phyloP scores from a whole-genome alignment of 2,329 filamentous ascomycete genomes.

The Harringtonia aguacate region DNA sequence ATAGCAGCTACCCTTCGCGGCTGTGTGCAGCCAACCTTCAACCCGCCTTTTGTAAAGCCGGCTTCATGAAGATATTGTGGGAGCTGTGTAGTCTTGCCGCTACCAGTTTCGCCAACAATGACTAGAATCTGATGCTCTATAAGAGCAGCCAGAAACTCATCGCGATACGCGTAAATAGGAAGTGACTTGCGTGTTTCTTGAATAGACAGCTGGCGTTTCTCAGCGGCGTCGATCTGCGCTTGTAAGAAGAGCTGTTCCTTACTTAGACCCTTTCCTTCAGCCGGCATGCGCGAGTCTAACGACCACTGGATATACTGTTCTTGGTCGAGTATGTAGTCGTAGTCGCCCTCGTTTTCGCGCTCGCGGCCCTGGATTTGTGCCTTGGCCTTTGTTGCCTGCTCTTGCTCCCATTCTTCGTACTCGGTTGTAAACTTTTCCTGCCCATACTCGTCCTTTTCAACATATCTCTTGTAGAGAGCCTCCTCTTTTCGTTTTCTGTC shows the following conservation, averaged over 20 bases:
- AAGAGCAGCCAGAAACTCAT: slow-evolving; percentile 80
- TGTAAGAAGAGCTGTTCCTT: slow-evolving; percentile 71
- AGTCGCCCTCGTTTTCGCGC: slow-evolving; percentile 68
- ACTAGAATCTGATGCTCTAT: slow-evolving; percentile 78
- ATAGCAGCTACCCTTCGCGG: slow-evolving; percentile 92
- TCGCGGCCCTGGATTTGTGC: slow-evolving; percentile 70
- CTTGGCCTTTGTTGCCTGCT: slow-evolving; percentile 80
- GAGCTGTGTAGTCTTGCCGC: slow-evolving; percentile 90
- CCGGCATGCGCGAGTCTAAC: slow-evolving; percentile 60
- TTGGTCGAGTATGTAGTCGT: slow-evolving; percentile 89
- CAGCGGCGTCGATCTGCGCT: slow-evolving; percentile 76
- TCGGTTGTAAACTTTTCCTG: slow-evolving; percentile 87
- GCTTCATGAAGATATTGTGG: slow-evolving; percentile 91
- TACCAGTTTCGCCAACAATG: slow-evolving; percentile 89
- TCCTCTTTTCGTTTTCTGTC: slow-evolving; percentile 81
- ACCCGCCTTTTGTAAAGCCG: slow-evolving; percentile 72
- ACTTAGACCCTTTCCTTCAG: slow-evolving; percentile 59
- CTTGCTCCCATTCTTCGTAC: slow-evolving; percentile 90
- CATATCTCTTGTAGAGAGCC: slow-evolving; percentile 79
- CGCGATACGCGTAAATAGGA: slow-evolving; percentile 80
- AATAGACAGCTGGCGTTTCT: slow-evolving; percentile 78
- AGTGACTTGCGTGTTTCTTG: slow-evolving; percentile 85
- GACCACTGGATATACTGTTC: slow-evolving; percentile 80
- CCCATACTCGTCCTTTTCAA: slow-evolving; percentile 77
- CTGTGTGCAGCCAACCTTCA: slow-evolving; percentile 88